Conservation (phyloP, 1,284 basidiomycete genomes). For the Heterobasidion irregulare region DNA sequence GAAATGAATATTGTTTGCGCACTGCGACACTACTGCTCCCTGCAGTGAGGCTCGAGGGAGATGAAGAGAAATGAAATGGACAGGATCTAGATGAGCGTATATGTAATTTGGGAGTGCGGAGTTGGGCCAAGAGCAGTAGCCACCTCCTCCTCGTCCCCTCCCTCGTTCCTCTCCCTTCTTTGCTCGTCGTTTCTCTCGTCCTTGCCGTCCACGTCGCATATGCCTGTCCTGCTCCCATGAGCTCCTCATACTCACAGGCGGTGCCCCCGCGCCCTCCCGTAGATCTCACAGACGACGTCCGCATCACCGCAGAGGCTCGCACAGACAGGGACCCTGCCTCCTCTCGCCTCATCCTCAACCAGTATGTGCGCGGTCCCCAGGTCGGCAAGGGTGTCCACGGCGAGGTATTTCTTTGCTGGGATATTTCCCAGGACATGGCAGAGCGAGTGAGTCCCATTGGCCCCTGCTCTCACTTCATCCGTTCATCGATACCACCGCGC, state of each 20-base stretch:
- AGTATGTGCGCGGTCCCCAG: constrained; percentile 62
- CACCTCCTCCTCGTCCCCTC: constrained; percentile 1
- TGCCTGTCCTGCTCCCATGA: constrained; percentile 7
- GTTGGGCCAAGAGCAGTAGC: constrained; percentile 2
- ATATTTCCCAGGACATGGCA: constrained; percentile 33
- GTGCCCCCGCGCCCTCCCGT: constrained; percentile 17
- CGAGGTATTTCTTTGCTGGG: constrained; percentile 66
- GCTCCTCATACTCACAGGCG: constrained; percentile 7
- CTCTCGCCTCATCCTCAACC: constrained; percentile 49
- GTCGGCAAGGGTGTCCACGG: constrained; percentile 82
- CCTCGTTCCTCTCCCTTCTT: constrained; percentile 4
- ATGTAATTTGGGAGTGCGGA: not conserved
- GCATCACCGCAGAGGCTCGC: constrained; percentile 51
- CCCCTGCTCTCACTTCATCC: not conserved
- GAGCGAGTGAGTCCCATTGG: constrained; percentile 27
- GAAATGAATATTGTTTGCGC: no score
- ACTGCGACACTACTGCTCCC: no score
- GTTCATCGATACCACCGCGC: not conserved
- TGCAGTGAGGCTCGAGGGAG: no score
- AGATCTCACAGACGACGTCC: constrained; percentile 40
- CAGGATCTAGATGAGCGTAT: not conserved
- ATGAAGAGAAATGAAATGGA: not conserved
- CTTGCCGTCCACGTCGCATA: constrained; percentile 1
- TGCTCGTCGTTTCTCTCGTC: constrained; percentile 7
- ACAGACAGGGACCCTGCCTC: constrained; percentile 23